Evolutionary conservation across 2,329 filamentous ascomycete species (phyloP).

Genomic region (Venturia nashicola): DNA sequence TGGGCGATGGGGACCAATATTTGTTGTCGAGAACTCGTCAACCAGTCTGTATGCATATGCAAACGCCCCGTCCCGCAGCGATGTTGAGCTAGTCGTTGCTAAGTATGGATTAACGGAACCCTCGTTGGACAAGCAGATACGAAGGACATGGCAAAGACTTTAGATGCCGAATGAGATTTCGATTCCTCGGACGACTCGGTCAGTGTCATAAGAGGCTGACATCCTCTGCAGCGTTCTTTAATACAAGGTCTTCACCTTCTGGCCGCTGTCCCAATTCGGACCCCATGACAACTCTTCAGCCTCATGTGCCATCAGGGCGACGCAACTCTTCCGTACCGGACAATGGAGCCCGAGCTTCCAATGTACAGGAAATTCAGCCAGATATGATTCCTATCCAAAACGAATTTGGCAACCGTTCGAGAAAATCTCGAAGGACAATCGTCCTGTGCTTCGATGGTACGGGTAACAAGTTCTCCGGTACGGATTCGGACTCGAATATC

Average conservation of each 20-base stretch:
- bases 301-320: neutral
- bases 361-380: neutral
- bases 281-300: neutral
- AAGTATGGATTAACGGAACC: neutral
- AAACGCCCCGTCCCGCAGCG: neutral
- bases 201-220: neutral
- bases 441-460: conserved; percentile 33
- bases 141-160: neutral
- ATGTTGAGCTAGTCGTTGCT: neutral
- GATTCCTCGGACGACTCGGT: neutral
- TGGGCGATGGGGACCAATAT: neutral
- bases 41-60: neutral
- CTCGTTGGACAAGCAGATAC: neutral
- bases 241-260: neutral
- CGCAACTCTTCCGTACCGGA: neutral
- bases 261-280: neutral
- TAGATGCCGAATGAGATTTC: neutral
- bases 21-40: neutral
- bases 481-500: conserved; percentile 33
- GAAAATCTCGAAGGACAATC: conserved; percentile 10
- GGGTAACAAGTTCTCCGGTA: conserved; percentile 30
- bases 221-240: neutral
- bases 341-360: neutral
- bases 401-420: neutral
- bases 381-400: neutral